Base-by-base conservation (phyloP, 1,139 yeast species). In the Entelexis sorbosivorans region DNA sequence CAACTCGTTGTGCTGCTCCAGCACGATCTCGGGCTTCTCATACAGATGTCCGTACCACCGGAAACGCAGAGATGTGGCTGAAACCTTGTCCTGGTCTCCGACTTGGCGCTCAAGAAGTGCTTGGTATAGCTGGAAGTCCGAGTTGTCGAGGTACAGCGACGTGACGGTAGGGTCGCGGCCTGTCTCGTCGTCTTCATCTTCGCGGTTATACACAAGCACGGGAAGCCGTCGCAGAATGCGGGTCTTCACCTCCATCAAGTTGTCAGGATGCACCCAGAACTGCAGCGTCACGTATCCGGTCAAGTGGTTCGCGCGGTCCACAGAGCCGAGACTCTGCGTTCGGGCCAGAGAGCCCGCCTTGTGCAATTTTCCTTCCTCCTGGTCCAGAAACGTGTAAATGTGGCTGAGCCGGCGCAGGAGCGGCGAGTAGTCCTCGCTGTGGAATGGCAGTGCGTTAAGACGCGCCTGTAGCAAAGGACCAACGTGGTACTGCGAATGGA, bases 251-350 rank as follows among this genome's bases (percentile, higher is more conserved):
- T 91, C 97, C 96, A 89, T 89, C 65, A 89, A 73, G 66, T 91
- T 88, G 63, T 91, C 98, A 16, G 91, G 91, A 65, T 91, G 97
- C 48, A 91, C 76, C 98, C 98, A 91, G 68, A 89, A 89, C 69
- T 87, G 87, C 69, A 82, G 81, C 26, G 87, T 81, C 61, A 84
- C 86, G 66, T 73, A 84, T 47, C 81, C 81, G 38, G 76, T 73
- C 52, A 74, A 74, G 52, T 73, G 72, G 51, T 69, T 66, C 53
- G 73, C 77, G 44, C 47, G 44, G 39, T 54, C 57, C 9, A 46
- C 61, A 63, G 62, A 36, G 64, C 62, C 49, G 39, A 39, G 33
- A n/a, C 33, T 40, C 13, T 49, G 53, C 31, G 53, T 48, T 4
- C 52, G 43, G 5, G 54, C 38, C 39, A 33, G 57, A 10, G 56